A percentile compares a stretch with the other conserved stretches of the same genome.
Evolutionary conservation across 306 rosid species (phyloP).

Genomic region (Quercus glauca): DNA sequence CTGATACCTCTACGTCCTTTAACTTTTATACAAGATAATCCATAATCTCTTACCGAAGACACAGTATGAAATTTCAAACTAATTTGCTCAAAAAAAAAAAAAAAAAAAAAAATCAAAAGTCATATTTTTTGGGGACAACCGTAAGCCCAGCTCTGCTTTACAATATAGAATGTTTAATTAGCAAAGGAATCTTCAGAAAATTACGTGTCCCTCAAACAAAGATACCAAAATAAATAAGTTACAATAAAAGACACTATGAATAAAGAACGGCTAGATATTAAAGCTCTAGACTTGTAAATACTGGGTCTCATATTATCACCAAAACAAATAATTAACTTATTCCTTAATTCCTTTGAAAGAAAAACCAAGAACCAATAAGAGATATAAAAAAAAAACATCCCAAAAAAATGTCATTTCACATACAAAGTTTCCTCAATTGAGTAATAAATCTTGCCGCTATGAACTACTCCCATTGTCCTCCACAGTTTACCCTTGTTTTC

Average conservation of each 20-base stretch:
- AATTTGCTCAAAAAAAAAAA: background rate
- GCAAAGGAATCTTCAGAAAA: background rate
- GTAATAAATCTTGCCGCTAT: slow-evolving; percentile 51
- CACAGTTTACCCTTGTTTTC: slow-evolving; percentile 65
- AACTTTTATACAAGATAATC: background rate
- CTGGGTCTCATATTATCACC: background rate
- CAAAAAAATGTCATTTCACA: slow-evolving; percentile 33
- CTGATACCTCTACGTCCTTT: background rate
- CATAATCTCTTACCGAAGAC: background rate
- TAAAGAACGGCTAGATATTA: background rate
- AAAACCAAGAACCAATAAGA: background rate
- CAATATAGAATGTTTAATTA: background rate
- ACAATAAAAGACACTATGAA: background rate
- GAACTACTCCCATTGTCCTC: slow-evolving; percentile 67
- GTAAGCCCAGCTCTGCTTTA: background rate
- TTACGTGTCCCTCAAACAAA: background rate
- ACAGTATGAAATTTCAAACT: background rate
- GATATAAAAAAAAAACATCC: background rate
- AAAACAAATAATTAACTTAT: background rate
- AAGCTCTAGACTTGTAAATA: background rate
- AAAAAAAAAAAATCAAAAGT: background rate
- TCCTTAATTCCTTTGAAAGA: background rate
- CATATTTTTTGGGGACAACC: background rate
- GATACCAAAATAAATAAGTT: background rate
- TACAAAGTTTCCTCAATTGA: slow-evolving; percentile 77